phyloP scores from a whole-genome alignment of 1,284 basidiomycete species.

The Bondarzewia mesenterica region DNA sequence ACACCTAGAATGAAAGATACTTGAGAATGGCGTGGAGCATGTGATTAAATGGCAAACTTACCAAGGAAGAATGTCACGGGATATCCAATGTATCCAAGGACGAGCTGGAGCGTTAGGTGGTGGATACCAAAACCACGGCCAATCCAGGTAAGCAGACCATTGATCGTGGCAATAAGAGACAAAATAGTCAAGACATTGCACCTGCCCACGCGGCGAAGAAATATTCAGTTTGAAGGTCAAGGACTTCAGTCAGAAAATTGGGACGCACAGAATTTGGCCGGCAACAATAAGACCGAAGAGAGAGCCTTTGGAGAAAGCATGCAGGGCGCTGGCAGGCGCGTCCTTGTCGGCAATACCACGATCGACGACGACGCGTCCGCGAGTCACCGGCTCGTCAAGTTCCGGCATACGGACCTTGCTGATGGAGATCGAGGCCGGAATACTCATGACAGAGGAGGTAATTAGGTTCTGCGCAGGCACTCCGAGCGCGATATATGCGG shows the following conservation, averaged over 20 bases:
- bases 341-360: conserved; percentile 57
- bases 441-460: conserved; percentile 91
- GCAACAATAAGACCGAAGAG: conserved; percentile 82
- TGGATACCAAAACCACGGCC: conserved; percentile 82
- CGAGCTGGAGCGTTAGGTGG: conserved; percentile 75
- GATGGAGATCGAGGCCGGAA: conserved; percentile 88
- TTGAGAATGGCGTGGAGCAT: background rate
- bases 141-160: conserved; percentile 85
- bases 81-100: conserved; percentile 84
- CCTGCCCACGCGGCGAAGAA: no score
- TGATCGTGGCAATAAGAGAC: conserved; percentile 73
- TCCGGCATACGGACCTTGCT: conserved; percentile 84
- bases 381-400: conserved; percentile 77
- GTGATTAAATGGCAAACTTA: conserved; percentile 10
- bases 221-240: no score
- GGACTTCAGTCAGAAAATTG: background rate
- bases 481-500: conserved; percentile 79
- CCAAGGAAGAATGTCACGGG: conserved; percentile 80
- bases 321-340: conserved; percentile 67
- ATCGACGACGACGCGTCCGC: conserved; percentile 73
- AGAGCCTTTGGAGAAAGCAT: conserved; percentile 86
- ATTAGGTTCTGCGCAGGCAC: conserved; percentile 79
- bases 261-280: conserved; percentile 69
- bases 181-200: conserved; percentile 73
- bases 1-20: conserved; percentile 35